Evolutionary conservation across 345 rosid genomes (phyloP), one percentile per base, ranked within the genome.

Genomic region (Trapa bicornis): DNA sequence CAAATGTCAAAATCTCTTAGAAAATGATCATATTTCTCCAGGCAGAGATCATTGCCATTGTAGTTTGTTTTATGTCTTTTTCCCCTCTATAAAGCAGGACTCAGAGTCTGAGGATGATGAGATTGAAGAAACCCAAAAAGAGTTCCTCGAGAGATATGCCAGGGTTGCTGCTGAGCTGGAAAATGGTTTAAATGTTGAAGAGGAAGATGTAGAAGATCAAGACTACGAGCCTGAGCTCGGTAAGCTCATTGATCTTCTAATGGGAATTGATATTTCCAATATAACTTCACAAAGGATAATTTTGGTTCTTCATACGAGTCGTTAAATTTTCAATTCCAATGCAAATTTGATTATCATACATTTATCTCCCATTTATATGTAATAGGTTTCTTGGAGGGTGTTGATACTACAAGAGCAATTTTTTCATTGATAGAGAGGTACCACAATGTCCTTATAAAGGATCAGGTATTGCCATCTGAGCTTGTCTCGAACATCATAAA

Each of bases 111-210:
- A 85, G 80, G 83, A 71, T 41, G 92, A 84, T 36, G 93, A 88
- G 56, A 78, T 61, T 68, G 96, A 86, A 74, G 97, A 88, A 91
- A 91, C 96, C 3, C 86, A 88, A 70, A 88, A 87, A 78, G 86
- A 91, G 72, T 87, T 88, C 75, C 75, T 91, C 48, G 89, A 88
- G 77, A 86, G 97, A 72, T 85, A 91, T 84, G 97, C 96, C 56
- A 74, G 75, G 79, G 85, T 85, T 42, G 97, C 97, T 50, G 74
- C 73, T 57, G 87, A 76, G 37, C 77, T 88, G 75, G 89, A 86
- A 50, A 72, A 83, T 53, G 72, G 74, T 66, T 56, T 62, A 53
- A 66, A 67, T n/a, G 68, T 82, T 43, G 96, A 85, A 73, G 96
- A 91, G 73, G 87, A 82, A 29, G 93, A 88, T 57, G 74, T 76